Evolutionary conservation across 2,329 filamentous ascomycete genomes (phyloP).

Genomic region (Karstenula rhodostoma): DNA sequence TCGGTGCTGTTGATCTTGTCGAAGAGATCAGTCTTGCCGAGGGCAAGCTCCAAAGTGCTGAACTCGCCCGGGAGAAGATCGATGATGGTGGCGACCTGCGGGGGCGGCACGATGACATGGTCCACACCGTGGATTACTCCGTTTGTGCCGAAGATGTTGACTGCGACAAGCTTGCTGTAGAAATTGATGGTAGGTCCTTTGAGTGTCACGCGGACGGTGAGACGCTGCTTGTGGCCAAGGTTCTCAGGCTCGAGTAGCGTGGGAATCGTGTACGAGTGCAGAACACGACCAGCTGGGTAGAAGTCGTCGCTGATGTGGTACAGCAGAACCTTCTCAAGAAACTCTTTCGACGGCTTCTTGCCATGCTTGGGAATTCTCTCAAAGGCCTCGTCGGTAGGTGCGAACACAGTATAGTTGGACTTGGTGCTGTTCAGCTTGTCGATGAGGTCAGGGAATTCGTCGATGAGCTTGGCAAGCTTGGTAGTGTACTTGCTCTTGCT

Average conservation of each 20-base stretch:
- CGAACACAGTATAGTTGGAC: constrained; percentile 81
- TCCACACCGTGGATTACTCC: constrained; percentile 83
- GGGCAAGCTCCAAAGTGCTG: constrained; percentile 78
- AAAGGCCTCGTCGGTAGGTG: constrained; percentile 80
- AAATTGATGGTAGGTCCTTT: constrained; percentile 78
- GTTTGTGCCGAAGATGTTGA: constrained; percentile 78
- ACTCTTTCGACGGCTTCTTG: constrained; percentile 72
- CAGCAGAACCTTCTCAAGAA: constrained; percentile 71
- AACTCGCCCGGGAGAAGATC: constrained; percentile 72
- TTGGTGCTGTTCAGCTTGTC: constrained; percentile 76
- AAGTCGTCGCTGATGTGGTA: constrained; percentile 79
- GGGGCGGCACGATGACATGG: constrained; percentile 78
- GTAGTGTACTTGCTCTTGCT: constrained; percentile 77
- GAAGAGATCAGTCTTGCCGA: constrained; percentile 76
- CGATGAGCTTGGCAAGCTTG: constrained; percentile 77
- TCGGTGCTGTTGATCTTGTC: constrained; percentile 63
- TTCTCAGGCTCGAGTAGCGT: constrained; percentile 70
- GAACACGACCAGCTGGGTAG: constrained; percentile 71
- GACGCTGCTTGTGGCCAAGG: constrained; percentile 66
- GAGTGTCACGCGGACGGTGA: constrained; percentile 71
- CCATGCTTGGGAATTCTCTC: constrained; percentile 66
- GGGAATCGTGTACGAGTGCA: constrained; percentile 76
- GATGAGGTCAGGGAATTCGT: constrained; percentile 75
- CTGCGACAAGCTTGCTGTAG: constrained; percentile 72
- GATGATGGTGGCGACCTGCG: constrained; percentile 70